These are phyloP conservation scores for Striga asiatica DNA, from an alignment of 257 asterid species.

Conservation along the genomic window DNA sequence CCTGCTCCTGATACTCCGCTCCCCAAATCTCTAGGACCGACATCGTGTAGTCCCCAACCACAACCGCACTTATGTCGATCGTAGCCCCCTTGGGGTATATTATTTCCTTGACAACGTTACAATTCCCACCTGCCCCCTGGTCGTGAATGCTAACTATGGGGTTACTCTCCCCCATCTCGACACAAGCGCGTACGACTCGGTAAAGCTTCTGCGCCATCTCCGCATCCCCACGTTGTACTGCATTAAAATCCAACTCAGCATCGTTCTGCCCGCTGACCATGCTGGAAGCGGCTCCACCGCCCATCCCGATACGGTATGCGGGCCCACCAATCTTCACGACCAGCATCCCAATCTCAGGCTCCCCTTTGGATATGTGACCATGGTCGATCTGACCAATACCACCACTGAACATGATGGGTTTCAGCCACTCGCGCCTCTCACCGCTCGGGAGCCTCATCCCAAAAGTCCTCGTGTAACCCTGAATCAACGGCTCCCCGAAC, in stretches of 20 bases:
- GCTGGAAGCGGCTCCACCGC: slow-evolving; percentile 99
- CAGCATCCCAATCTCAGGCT: slow-evolving; percentile 86
- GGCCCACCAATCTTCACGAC: slow-evolving; percentile 98
- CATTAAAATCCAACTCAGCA: slow-evolving; percentile 87
- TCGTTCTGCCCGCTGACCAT: slow-evolving; percentile 98
- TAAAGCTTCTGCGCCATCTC: slow-evolving; percentile 95
- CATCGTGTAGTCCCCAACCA: slow-evolving; percentile 89
- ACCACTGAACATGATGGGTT: slow-evolving; percentile 92
- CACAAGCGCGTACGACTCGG: slow-evolving; percentile 83
- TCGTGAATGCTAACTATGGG: slow-evolving; percentile 89
- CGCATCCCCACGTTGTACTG: slow-evolving; percentile 83
- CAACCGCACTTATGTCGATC: slow-evolving; percentile 84
- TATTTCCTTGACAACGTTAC: slow-evolving; percentile 65
- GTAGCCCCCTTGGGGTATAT: slow-evolving; percentile 68
- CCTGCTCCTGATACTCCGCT: slow-evolving; percentile 98
- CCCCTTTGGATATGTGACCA: slow-evolving; percentile 65
- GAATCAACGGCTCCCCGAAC: slow-evolving; percentile 89
- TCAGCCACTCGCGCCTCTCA: slow-evolving; percentile 91
- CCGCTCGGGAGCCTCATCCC: slow-evolving; percentile 89
- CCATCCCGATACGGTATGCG: slow-evolving; percentile 95
- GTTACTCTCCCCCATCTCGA: slow-evolving; percentile 80
- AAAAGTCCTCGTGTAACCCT: slow-evolving; percentile 84
- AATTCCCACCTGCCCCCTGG: slow-evolving; percentile 88
- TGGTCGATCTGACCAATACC: slow-evolving; percentile 95
- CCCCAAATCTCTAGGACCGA: slow-evolving; percentile 96